phyloP scores from a whole-genome alignment of 2,329 filamentous ascomycete genomes.

The Incumbomyces delicatus region DNA sequence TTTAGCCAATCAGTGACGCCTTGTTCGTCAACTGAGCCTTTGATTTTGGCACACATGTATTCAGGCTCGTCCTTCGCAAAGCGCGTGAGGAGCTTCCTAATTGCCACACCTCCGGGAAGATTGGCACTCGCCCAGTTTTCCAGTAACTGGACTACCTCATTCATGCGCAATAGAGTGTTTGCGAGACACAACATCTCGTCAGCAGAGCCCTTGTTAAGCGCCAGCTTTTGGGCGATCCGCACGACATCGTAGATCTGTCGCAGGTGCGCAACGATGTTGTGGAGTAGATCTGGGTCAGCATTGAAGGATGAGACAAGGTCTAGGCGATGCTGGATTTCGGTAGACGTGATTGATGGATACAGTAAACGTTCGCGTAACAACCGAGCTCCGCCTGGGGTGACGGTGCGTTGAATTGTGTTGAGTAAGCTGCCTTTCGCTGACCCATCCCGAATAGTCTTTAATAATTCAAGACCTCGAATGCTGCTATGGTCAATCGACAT shows the following conservation, averaged over 20 bases:
- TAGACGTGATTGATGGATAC: slow-evolving; percentile 77
- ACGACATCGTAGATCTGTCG: slow-evolving; percentile 74
- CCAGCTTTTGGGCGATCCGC: slow-evolving; percentile 86
- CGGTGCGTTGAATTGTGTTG: slow-evolving; percentile 79
- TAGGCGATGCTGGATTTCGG: slow-evolving; percentile 66
- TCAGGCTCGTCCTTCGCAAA: slow-evolving; percentile 59
- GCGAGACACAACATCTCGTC: slow-evolving; percentile 82
- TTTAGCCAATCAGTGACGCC: slow-evolving; percentile 73
- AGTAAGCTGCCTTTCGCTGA: slow-evolving; percentile 72
- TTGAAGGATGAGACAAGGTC: slow-evolving; percentile 73
- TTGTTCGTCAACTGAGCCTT: slow-evolving; percentile 80
- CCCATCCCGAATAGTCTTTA: slow-evolving; percentile 73
- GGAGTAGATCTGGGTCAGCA: slow-evolving; percentile 55
- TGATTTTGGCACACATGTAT: slow-evolving; percentile 61
- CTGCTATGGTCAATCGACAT: slow-evolving; percentile 92
- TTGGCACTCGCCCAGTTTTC: slow-evolving; percentile 23
- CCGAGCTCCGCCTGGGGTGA: slow-evolving; percentile 82
- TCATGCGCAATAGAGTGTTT: slow-evolving; percentile 22
- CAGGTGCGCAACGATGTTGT: slow-evolving; percentile 59
- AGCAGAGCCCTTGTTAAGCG: slow-evolving; percentile 79
- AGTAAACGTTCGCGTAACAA: slow-evolving; percentile 76
- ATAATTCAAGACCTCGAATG: slow-evolving; percentile 78
- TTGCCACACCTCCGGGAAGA: slow-evolving; percentile 19
- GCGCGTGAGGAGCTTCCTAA: slow-evolving; percentile 40
- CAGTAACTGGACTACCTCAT: slow-evolving; percentile 12